Evolutionary conservation across 2,329 filamentous ascomycete genomes (phyloP).

Genomic region (Botrytis elliptica): DNA sequence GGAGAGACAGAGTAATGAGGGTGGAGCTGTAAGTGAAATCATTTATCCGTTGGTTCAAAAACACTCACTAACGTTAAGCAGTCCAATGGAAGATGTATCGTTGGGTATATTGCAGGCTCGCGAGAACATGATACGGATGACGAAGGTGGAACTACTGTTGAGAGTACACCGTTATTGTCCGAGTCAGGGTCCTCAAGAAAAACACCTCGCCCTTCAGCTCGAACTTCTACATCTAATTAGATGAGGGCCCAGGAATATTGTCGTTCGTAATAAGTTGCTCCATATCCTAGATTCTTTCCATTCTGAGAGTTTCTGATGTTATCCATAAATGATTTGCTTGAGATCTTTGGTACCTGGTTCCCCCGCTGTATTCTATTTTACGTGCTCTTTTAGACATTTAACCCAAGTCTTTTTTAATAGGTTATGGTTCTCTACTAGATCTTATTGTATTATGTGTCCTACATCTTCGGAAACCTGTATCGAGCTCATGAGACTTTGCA

Average conservation of each 20-base stretch:
- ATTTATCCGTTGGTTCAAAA: not conserved
- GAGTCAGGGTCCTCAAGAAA: slow-evolving; percentile 16
- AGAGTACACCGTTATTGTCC: slow-evolving; percentile 20
- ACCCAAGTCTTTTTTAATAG: not conserved
- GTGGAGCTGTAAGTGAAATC: slow-evolving; percentile 22
- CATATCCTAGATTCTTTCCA: not conserved
- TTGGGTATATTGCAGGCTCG: slow-evolving; percentile 23
- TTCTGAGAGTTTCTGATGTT: not conserved
- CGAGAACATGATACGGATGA: slow-evolving; percentile 25
- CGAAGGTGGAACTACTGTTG: slow-evolving; percentile 25
- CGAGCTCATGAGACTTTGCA: not conserved
- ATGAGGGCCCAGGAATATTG: not conserved
- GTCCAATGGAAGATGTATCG: slow-evolving; percentile 24
- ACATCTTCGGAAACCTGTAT: not conserved
- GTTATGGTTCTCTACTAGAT: not conserved
- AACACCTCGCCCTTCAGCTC: not conserved
- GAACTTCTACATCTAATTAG: slow-evolving; percentile 12
- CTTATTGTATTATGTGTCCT: not conserved
- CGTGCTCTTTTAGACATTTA: not conserved
- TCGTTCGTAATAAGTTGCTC: not conserved
- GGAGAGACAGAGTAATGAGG: slow-evolving; percentile 24
- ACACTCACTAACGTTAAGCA: slow-evolving; percentile 18
- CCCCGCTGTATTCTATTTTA: not conserved
- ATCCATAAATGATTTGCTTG: not conserved
- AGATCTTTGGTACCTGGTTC: not conserved